A percentile compares a stretch with the other conserved stretches of the same genome.
Conservation (phyloP, 1,139 yeast species). For the Scheffersomyces titani region DNA sequence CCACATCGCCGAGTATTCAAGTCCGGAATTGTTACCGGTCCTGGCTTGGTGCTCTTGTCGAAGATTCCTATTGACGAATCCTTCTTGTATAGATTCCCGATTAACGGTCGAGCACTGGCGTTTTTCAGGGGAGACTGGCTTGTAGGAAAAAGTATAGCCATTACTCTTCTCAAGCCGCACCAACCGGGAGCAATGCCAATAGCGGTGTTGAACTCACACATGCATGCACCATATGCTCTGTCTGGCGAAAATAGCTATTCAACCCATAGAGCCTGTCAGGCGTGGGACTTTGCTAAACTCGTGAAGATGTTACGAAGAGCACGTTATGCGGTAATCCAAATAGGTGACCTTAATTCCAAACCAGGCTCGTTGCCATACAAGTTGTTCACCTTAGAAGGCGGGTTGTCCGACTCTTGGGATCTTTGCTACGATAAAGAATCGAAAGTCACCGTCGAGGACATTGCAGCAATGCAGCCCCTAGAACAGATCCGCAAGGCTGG, state of each 20-base stretch:
- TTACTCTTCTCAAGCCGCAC: slow-evolving; percentile 64
- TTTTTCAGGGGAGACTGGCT: slow-evolving; percentile 96
- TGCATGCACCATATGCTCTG: slow-evolving; percentile 93
- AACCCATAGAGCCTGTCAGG: slow-evolving; percentile 92
- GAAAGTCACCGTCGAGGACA: slow-evolving; percentile 30
- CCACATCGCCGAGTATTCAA: slow-evolving; percentile 73
- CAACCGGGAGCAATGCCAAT: slow-evolving; percentile 51
- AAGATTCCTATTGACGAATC: slow-evolving; percentile 81
- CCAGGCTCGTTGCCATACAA: slow-evolving; percentile 86
- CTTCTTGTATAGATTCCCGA: slow-evolving; percentile 79
- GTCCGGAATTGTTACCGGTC: slow-evolving; percentile 88
- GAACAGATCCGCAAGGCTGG: slow-evolving; percentile 78
- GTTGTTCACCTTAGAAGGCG: slow-evolving; percentile 69
- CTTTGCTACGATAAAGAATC: slow-evolving; percentile 41
- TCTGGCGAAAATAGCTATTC: slow-evolving; percentile 87
- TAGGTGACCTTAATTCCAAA: slow-evolving; percentile 88
- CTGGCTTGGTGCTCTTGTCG: slow-evolving; percentile 86
- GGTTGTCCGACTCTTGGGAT: slow-evolving; percentile 83
- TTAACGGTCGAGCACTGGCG: slow-evolving; percentile 94
- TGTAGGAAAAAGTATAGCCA: slow-evolving; percentile 89
- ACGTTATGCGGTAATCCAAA: slow-evolving; percentile 84
- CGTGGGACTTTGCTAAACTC: slow-evolving; percentile 87
- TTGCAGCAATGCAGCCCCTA: slow-evolving; percentile 56
- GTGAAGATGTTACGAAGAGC: slow-evolving; percentile 63
- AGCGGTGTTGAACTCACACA: slow-evolving; percentile 85